Evolutionary conservation across 1,284 basidiomycete genomes (phyloP).

Genomic region (Ceratobasidium sp.): DNA sequence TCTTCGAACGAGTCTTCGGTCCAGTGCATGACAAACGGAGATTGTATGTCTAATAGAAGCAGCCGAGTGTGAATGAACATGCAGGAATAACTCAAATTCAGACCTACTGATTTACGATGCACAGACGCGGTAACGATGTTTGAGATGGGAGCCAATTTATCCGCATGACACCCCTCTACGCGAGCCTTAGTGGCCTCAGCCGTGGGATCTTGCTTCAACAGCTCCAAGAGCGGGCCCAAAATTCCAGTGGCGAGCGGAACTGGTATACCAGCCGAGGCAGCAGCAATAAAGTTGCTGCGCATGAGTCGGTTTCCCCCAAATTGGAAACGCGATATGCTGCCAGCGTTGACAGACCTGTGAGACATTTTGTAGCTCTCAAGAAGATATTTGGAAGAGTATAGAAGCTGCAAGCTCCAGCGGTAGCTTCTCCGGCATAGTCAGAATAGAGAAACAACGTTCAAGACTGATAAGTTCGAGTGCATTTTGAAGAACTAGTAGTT

Average conservation of each 20-base stretch:
- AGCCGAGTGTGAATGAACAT: neutral
- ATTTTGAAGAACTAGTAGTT: no score
- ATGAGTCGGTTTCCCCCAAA: neutral
- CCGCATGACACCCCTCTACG: conserved; percentile 59
- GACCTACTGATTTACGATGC: conserved; percentile 40
- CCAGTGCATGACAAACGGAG: neutral
- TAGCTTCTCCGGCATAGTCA: no score
- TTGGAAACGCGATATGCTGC: no score
- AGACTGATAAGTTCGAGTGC: no score
- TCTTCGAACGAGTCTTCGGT: neutral
- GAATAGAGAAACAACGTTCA: no score
- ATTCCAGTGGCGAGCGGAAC: neutral
- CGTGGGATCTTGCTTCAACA: conserved; percentile 7
- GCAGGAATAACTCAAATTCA: neutral
- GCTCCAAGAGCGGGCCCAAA: neutral
- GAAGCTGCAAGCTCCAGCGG: no score
- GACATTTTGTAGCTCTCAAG: no score
- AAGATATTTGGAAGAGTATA: no score
- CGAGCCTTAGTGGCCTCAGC: conserved; percentile 48
- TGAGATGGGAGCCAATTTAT: conserved; percentile 56
- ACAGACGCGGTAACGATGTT: conserved; percentile 55
- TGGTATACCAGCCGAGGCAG: neutral
- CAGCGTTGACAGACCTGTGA: no score
- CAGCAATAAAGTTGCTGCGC: conserved; percentile 3
- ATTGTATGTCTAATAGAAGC: neutral